Conservation (phyloP, 2,329 filamentous ascomycete species). For the Pleomassaria siparia region DNA sequence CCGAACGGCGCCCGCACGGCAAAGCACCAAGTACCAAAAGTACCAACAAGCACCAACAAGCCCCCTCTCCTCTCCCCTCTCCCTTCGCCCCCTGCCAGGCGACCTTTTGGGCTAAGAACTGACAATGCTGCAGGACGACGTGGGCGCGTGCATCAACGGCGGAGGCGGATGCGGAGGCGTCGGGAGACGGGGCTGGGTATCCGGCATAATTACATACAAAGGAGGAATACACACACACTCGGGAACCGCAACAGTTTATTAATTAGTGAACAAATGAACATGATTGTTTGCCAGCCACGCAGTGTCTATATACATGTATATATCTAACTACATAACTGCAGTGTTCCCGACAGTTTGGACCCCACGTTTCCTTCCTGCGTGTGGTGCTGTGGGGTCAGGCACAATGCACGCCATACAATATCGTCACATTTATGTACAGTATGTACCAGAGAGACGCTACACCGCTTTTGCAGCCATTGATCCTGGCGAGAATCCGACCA, state of each 20-base stretch:
- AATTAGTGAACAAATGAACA: too few species aligned
- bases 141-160: not conserved
- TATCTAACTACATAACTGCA: not conserved
- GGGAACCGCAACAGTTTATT: too few species aligned
- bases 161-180: not conserved
- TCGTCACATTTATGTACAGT: not conserved
- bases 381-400: slow-evolving; percentile 2
- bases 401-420: not conserved
- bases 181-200: not conserved
- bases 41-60: too few species aligned
- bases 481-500: not conserved
- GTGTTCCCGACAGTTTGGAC: slow-evolving; percentile 2
- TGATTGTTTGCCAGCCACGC: too few species aligned
- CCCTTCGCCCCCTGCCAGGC: too few species aligned
- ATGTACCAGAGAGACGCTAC: not conserved
- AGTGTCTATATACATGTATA: too few species aligned
- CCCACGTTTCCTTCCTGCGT: slow-evolving; percentile 2
- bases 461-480: not conserved
- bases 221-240: too few species aligned
- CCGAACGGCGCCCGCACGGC: not conserved
- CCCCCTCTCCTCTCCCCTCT: too few species aligned
- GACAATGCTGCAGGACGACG: not conserved
- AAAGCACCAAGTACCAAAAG: too few species aligned
- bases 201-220: too few species aligned
- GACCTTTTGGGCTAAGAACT: not conserved